Evolutionary conservation across 176 grass and related monocot genomes (phyloP), one percentile per base, ranked within the genome.

Genomic region (Lolium rigidum): DNA sequence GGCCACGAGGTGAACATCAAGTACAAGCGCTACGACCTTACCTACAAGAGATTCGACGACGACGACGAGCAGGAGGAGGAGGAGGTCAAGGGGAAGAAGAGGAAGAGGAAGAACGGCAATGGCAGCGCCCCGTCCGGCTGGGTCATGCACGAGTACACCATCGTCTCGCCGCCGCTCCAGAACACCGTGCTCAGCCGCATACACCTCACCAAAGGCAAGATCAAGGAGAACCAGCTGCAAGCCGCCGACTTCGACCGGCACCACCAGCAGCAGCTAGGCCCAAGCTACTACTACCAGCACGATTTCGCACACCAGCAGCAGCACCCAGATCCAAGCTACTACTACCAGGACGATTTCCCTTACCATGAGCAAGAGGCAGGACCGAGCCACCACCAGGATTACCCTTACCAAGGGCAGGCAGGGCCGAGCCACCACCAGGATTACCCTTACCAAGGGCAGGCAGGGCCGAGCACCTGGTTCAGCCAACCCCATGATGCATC

Each of bases 141-240:
- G 84, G 51, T 86, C 6, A 86, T 86, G 84, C 11, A 65, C 62
- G 62, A 65, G 62, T 65, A 28, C 62, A 6, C 3, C 0, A 65
- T 68, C 65, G 2, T 37, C 26, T 18, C 5, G 31, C 65, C 65
- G 65, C 28, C 3, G 12, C 81, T 73, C 37, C 6, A 20, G 3
- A 0, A 4, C 48, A 13, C 21, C 48, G 31, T 85, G 2, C 26
- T 85, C 5, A 14, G 28, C n/a, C 62, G 74, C 21, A 25, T 78
- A 62, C 66, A 52, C 20, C 14, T 6, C 22, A 65, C 4, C 24
- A 10, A 22, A 10, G 24, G 0, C 62, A 65, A 15, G 25, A 26
- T 3, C 49, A 86, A 68, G 31, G 51, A 76, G 57, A 3, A 18
- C 21, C 48, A 1, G n/a, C 59, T 28, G 15, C 60, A 13, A 13